Percentiles rank a stretch among this genome's conserved stretches.
Evolutionary conservation across 352 stramenopile species (phyloP).

Genomic region (Thraustotheca clavata): DNA sequence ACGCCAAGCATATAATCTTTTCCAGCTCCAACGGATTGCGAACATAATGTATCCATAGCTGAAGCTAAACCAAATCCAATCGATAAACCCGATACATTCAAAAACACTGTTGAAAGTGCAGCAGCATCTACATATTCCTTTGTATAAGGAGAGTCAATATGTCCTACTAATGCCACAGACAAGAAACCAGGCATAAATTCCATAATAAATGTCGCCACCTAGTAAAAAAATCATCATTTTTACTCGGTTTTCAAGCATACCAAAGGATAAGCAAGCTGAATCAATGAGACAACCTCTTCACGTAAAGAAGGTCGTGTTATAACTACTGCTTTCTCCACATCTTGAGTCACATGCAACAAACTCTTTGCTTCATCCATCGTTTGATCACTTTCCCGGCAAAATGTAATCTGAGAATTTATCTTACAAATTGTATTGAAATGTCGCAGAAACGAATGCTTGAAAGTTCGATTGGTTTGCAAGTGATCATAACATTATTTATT

Average conservation of each 20-base stretch:
- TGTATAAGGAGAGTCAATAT: slow-evolving; percentile 40
- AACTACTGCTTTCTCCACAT: background rate
- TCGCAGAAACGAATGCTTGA: too few relatives aligned
- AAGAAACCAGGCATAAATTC: slow-evolving; percentile 16
- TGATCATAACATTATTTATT: too few relatives aligned
- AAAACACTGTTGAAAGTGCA: slow-evolving; percentile 62
- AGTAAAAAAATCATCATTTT: background rate
- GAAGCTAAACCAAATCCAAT: slow-evolving; percentile 71
- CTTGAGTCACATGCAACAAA: background rate
- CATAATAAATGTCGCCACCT: slow-evolving; percentile 5
- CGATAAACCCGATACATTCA: slow-evolving; percentile 69
- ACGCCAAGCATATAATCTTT: slow-evolving; percentile 67
- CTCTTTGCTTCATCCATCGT: background rate
- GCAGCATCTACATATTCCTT: slow-evolving; percentile 62
- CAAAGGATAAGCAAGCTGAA: slow-evolving; percentile 12
- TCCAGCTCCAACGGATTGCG: slow-evolving; percentile 68
- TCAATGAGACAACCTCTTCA: background rate
- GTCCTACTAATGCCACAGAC: slow-evolving; percentile 47
- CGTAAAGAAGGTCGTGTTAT: background rate
- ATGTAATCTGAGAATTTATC: too few relatives aligned
- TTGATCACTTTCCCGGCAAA: background rate
- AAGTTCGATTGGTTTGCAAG: too few relatives aligned
- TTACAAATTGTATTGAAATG: too few relatives aligned
- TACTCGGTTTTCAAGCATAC: background rate
- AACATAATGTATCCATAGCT: slow-evolving; percentile 84